Percentiles rank a stretch among this genome's conserved stretches.
phyloP scores from a whole-genome alignment of 1,284 basidiomycete species.

The Meira nashicola region DNA sequence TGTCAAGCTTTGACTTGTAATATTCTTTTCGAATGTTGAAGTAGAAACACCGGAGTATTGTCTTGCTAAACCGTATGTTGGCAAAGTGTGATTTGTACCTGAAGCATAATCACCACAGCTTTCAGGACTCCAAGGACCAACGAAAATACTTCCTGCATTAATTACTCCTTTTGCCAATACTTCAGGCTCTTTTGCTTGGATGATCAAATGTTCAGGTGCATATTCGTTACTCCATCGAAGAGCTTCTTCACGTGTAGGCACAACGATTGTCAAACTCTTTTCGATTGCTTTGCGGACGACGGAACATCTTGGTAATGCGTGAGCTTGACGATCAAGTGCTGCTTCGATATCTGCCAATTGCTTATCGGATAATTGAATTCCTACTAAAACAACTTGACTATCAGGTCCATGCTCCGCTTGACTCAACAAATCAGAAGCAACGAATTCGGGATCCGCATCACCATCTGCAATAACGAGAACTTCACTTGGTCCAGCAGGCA shows the following conservation, averaged over 20 bases:
- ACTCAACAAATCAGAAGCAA: constrained; percentile 91
- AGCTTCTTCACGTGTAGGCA: constrained; percentile 67
- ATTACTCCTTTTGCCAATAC: constrained; percentile 35
- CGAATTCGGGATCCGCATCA: constrained; percentile 78
- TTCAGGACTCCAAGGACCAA: constrained; percentile 69
- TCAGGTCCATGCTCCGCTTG: constrained; percentile 96
- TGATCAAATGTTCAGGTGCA: constrained; percentile 65
- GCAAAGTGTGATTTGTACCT: constrained; percentile 89
- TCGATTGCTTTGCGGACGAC: constrained; percentile 86
- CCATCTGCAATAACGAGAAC: constrained; percentile 69
- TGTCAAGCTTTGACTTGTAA: constrained; percentile 90
- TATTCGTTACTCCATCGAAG: constrained; percentile 91
- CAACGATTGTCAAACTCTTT: constrained; percentile 84
- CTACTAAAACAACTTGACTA: constrained; percentile 91
- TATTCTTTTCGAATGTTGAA: constrained; percentile 95
- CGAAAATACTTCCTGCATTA: constrained; percentile 81
- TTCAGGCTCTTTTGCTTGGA: constrained; percentile 37
- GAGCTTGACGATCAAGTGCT: constrained; percentile 84
- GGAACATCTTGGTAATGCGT: constrained; percentile 76
- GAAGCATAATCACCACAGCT: constrained; percentile 98
- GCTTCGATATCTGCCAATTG: constrained; percentile 71
- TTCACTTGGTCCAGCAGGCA: constrained; percentile 90
- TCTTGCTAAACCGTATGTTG: constrained; percentile 72
- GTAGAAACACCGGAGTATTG: constrained; percentile 99
- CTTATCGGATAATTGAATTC: constrained; percentile 65